These are phyloP conservation scores for Mrakia gelida DNA, from an alignment of 768 basidiomycete species.

Conservation along the genomic window DNA sequence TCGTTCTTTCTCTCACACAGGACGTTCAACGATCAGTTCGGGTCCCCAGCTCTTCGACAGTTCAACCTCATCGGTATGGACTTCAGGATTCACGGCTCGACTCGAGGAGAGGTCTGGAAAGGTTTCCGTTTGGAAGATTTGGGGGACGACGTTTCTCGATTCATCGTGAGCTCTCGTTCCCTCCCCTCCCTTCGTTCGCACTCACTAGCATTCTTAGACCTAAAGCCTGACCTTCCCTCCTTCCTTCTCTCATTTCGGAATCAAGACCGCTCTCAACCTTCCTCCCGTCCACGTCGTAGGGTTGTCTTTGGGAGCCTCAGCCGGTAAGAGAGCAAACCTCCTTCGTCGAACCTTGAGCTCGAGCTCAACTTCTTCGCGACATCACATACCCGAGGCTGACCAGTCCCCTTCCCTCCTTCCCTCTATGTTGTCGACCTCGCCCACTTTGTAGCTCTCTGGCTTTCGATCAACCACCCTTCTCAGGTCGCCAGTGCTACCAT, in stretches of 20 bases:
- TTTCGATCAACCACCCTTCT: neutral
- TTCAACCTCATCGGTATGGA: conserved; percentile 25
- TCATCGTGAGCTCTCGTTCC: conserved; percentile 5
- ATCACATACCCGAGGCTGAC: neutral
- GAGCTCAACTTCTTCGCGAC: neutral
- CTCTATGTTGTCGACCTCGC: neutral
- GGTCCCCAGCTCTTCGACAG: neutral
- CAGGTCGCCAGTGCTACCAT: neutral
- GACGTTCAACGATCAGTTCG: conserved; percentile 3
- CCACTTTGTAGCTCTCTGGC: conserved; percentile 1
- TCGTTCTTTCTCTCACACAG: neutral
- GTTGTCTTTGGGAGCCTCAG: conserved; percentile 2
- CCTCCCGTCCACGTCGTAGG: conserved; percentile 15
- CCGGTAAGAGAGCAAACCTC: neutral
- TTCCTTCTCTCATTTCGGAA: neutral
- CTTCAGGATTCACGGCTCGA: conserved; percentile 11
- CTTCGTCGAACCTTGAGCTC: neutral
- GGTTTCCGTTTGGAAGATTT: neutral
- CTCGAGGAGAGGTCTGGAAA: neutral
- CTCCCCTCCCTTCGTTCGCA: neutral
- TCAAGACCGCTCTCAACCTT: neutral
- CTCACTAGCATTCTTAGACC: neutral
- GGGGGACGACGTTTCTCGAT: neutral
- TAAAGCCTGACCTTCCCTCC: neutral
- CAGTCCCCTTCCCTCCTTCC: neutral